Conservation (phyloP, 1,284 basidiomycete genomes). For the Exsudoporus floridanus region DNA sequence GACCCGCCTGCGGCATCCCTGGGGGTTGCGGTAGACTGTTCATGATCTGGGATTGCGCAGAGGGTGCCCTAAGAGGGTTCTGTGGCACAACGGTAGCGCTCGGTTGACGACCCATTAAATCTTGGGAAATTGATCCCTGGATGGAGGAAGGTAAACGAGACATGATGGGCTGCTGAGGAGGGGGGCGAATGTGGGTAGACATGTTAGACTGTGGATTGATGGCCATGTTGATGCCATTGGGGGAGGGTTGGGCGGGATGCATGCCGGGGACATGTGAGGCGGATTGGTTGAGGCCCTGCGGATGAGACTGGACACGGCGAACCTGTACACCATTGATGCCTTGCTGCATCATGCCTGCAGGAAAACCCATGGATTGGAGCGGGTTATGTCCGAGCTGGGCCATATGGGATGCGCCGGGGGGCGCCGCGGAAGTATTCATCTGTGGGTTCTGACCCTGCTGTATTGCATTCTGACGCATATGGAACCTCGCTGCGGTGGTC, state of each 20-base stretch:
- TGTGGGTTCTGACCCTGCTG: constrained; percentile 41
- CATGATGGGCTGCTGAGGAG: constrained; percentile 35
- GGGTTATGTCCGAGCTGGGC: constrained; percentile 39
- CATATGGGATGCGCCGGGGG: constrained; percentile 39
- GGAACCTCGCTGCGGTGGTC: constrained; percentile 25
- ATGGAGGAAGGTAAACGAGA: constrained; percentile 39
- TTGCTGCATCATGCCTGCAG: constrained; percentile 40
- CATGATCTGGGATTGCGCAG: constrained; percentile 48
- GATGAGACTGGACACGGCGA: constrained; percentile 55
- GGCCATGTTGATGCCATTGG: constrained; percentile 42
- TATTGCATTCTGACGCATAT: constrained; percentile 30
- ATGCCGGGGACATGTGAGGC: constrained; percentile 39
- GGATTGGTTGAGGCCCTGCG: constrained; percentile 41
- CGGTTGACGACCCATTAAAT: constrained; percentile 41
- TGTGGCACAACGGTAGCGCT: constrained; percentile 41
- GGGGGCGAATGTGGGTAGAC: constrained; percentile 36
- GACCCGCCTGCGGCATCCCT: constrained; percentile 32
- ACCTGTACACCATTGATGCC: constrained; percentile 34
- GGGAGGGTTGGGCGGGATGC: constrained; percentile 36
- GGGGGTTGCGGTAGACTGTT: constrained; percentile 49
- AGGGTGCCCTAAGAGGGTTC: constrained; percentile 41
- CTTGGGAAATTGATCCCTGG: constrained; percentile 42
- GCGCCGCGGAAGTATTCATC: constrained; percentile 37
- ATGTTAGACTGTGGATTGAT: constrained; percentile 43
- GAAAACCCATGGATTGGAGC: constrained; percentile 42